Evolutionary conservation across 805 yeast genomes (phyloP).

Genomic region (Candida krabiensis): DNA sequence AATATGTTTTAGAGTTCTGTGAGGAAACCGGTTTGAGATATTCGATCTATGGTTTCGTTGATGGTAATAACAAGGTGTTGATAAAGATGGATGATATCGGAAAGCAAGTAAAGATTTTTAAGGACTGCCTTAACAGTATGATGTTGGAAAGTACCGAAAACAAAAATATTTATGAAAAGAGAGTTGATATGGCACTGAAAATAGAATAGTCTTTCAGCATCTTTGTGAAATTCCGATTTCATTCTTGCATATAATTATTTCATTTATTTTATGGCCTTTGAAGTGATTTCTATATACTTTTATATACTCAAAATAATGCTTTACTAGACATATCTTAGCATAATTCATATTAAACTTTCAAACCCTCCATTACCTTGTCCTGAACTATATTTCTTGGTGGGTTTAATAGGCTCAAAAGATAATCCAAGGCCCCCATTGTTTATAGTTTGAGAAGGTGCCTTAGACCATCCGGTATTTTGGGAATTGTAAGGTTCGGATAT

Average conservation of each 20-base stretch:
- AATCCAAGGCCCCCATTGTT: neutral
- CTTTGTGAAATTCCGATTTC: too few species aligned
- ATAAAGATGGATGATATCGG: constrained; percentile 71
- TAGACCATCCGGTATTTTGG: neutral
- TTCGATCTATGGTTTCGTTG: constrained; percentile 79
- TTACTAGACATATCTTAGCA: neutral
- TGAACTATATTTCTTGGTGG: constrained; percentile 18
- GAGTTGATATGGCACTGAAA: constrained; percentile 20
- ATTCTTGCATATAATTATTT: too few species aligned
- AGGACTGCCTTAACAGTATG: constrained; percentile 69
- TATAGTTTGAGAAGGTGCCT: neutral
- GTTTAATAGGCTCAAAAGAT: constrained; percentile 22
- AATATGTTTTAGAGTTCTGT: constrained; percentile 71
- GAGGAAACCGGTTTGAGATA: constrained; percentile 73
- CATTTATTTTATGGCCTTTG: too few species aligned
- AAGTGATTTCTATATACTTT: too few species aligned
- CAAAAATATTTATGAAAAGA: constrained; percentile 31
- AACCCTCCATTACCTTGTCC: constrained; percentile 1
- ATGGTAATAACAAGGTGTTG: constrained; percentile 74
- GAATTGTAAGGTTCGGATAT: neutral
- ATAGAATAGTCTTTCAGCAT: neutral
- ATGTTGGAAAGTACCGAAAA: constrained; percentile 45
- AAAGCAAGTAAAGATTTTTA: constrained; percentile 72
- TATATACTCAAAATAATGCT: too few species aligned
- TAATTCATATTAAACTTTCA: constrained; percentile 10